Evolutionary conservation across 2,329 filamentous ascomycete genomes (phyloP).

Genomic region (Xylariaceae sp.): DNA sequence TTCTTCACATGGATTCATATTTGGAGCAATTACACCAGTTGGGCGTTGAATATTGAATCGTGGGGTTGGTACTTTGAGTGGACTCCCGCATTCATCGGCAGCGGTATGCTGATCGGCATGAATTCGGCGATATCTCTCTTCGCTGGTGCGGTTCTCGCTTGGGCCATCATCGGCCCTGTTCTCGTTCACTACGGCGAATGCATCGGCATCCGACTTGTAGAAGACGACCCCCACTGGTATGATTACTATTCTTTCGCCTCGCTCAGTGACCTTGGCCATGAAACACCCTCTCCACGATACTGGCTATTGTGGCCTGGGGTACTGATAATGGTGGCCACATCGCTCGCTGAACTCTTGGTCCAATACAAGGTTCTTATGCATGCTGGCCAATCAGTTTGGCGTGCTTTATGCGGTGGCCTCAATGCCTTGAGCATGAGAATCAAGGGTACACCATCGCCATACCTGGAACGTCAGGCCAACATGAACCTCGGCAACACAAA

Average conservation of each 20-base stretch:
- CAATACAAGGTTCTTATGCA: conserved; percentile 40
- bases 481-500: conserved; percentile 33
- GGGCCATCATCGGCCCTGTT: conserved; percentile 55
- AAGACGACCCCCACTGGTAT: conserved; percentile 43
- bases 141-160: conserved; percentile 52
- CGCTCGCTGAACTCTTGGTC: conserved; percentile 39
- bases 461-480: conserved; percentile 42
- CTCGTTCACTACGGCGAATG: conserved; percentile 52
- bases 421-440: conserved; percentile 37
- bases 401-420: conserved; percentile 41
- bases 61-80: conserved; percentile 59
- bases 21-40: conserved; percentile 50
- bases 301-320: conserved; percentile 44
- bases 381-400: conserved; percentile 46
- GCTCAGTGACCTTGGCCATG: conserved; percentile 32
- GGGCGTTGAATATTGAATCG: conserved; percentile 52
- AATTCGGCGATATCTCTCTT: conserved; percentile 60
- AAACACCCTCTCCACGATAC: conserved; percentile 38
- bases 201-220: conserved; percentile 37
- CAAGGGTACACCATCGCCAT: conserved; percentile 40
- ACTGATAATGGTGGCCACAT: conserved; percentile 40
- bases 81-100: conserved; percentile 58
- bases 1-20: conserved; percentile 53
- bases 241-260: conserved; percentile 37
- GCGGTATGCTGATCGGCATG: conserved; percentile 56